These are phyloP conservation scores for Trichoderma lentiforme DNA, from an alignment of 2,329 filamentous ascomycete genomes.

Conservation along the genomic window DNA sequence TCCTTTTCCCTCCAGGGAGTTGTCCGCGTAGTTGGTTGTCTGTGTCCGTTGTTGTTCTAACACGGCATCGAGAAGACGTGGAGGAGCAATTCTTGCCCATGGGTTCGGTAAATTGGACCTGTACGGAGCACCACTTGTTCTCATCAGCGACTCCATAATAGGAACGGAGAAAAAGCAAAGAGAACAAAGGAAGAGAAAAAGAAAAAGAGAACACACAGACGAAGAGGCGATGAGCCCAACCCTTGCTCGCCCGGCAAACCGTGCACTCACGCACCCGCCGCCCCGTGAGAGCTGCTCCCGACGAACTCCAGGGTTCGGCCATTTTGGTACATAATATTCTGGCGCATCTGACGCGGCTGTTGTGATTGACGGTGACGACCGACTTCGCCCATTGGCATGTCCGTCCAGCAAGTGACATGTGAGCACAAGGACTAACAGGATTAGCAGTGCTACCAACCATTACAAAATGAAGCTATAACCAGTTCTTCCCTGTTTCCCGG, in stretches of 20 bases:
- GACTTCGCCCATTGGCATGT: neutral
- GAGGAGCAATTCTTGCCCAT: neutral
- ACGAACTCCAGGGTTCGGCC: neutral
- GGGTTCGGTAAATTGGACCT: neutral
- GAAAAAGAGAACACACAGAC: neutral
- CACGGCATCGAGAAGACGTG: neutral
- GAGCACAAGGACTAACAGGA: neutral
- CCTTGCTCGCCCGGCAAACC: conserved; percentile 7
- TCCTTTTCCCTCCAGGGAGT: neutral
- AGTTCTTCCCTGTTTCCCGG: neutral
- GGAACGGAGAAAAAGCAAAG: neutral
- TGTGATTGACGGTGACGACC: neutral
- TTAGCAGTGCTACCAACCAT: neutral
- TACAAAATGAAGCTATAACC: neutral
- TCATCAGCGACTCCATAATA: conserved; percentile 9
- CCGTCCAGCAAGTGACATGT: neutral
- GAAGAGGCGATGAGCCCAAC: neutral
- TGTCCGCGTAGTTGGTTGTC: neutral
- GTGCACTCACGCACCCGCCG: neutral
- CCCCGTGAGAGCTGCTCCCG: neutral
- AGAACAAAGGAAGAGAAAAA: neutral
- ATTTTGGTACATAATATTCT: neutral
- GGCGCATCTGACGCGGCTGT: neutral
- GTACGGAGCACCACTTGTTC: neutral
- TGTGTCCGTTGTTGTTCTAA: neutral